Conservation (phyloP, 352 stramenopile genomes). For the Pythium brassicae region DNA sequence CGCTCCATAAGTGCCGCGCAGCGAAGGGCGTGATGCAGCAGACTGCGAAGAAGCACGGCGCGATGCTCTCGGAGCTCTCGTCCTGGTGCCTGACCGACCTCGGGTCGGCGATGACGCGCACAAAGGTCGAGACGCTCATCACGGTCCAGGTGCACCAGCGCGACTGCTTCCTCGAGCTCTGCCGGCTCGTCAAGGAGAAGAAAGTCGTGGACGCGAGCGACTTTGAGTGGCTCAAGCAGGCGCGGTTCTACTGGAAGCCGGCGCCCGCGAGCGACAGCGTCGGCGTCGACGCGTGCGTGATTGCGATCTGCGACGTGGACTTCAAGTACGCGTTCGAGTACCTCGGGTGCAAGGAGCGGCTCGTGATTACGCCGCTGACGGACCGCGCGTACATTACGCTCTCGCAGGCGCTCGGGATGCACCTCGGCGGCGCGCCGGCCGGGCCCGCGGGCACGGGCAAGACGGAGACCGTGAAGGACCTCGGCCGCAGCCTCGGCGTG, state of each 20-base stretch:
- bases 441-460: slow-evolving; percentile 89
- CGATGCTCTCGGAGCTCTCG: slow-evolving; percentile 85
- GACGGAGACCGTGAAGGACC: slow-evolving; percentile 90
- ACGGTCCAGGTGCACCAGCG: slow-evolving; percentile 92
- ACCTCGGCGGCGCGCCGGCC: slow-evolving; percentile 84
- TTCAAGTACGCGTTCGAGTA: slow-evolving; percentile 94
- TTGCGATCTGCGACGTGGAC: slow-evolving; percentile 91
- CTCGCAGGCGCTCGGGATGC: slow-evolving; percentile 85
- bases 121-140: slow-evolving; percentile 92
- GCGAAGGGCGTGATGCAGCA: slow-evolving; percentile 86
- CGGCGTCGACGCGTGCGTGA: slow-evolving; percentile 88
- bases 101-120: slow-evolving; percentile 87
- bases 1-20: slow-evolving; percentile 69
- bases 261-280: slow-evolving; percentile 79
- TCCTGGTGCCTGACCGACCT: slow-evolving; percentile 90
- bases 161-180: slow-evolving; percentile 73
- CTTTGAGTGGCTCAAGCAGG: slow-evolving; percentile 84
- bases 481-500: slow-evolving; percentile 87
- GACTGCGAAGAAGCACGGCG: slow-evolving; percentile 72
- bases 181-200: slow-evolving; percentile 71
- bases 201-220: slow-evolving; percentile 72
- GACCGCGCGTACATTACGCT: slow-evolving; percentile 91
- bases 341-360: slow-evolving; percentile 87
- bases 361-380: slow-evolving; percentile 89
- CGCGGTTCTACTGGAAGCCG: slow-evolving; percentile 68